Base-by-base conservation (phyloP, 805 yeast species). In the Kodamaea fukazawae region DNA sequence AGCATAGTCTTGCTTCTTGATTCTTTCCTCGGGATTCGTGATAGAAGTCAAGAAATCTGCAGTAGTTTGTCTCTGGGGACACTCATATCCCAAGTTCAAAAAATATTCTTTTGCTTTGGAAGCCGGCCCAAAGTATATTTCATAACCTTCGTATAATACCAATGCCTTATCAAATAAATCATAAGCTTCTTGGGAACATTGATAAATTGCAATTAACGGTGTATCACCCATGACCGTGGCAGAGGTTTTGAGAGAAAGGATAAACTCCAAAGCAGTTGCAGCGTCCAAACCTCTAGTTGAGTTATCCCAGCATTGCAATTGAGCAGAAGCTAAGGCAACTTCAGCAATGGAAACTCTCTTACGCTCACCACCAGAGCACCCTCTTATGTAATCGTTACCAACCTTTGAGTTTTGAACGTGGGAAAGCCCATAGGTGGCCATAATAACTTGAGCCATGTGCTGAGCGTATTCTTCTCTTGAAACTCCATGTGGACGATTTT, bases 31-130 rank as follows among this genome's bases (percentile, higher is more conserved):
- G 11, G 83, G 85, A 57, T 80, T 83, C 12, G 87, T 81, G 37
- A 81, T 73, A 4, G 85, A 71, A 12, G 86, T 81, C 52, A 81
- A 71, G 54, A 68, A 81, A 55, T 81, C 87, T 7, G 84, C 78
- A 36, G 86, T 79, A 3, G 85, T 77, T 70, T 78, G 81, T 68
- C 86, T 75, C 38, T 68, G 65, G 35, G 80, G 78, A 53, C 81
- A 79, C 18, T 70, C 64, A 65, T 67, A 81, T 29, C 87, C 87
- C 84, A 81, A 77, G 13, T 64, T 62, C 43, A 66, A 54, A 53
- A 81, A 81, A 51, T 68, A 81, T 10, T 61, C 71, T 51, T 71
- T 61, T 36, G 78, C 76, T 22, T 56, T 57, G 26, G 49, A 53
- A 6, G 71, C 63, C 34, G 65, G 54, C 41, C 79, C 79, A 48